These are phyloP conservation scores for Psilocybe mexicana DNA, from an alignment of 1,284 basidiomycete species.

Conservation along the genomic window DNA sequence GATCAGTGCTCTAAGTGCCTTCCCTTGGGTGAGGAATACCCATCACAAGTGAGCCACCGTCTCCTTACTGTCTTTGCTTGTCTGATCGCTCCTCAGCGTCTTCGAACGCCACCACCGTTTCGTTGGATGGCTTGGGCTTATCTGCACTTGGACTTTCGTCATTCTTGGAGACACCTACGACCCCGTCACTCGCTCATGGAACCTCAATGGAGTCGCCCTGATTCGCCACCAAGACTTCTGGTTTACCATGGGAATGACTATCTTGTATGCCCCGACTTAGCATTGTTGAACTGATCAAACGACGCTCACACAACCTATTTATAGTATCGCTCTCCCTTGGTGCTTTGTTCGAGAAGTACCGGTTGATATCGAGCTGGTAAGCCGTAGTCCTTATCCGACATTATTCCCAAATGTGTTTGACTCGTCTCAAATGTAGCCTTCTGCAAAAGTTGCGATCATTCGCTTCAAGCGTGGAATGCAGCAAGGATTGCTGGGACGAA, in stretches of 20 bases:
- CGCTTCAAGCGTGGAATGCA: constrained; percentile 70
- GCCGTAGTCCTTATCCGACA: constrained; percentile 27
- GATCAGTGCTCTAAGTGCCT: constrained; percentile 57
- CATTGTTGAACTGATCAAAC: constrained; percentile 1
- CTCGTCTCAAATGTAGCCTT: constrained; percentile 46
- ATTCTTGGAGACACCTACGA: constrained; percentile 66
- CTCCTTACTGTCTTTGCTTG: constrained; percentile 11
- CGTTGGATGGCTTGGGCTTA: constrained; percentile 67
- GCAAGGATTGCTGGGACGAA: constrained; percentile 64
- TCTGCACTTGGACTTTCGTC: constrained; percentile 67
- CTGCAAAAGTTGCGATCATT: constrained; percentile 62
- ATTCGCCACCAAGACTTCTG: constrained; percentile 73
- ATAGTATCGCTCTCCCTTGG: constrained; percentile 70
- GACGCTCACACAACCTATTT: constrained; percentile 20
- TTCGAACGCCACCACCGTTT: constrained; percentile 79
- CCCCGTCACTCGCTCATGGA: constrained; percentile 52
- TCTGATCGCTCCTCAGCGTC: constrained; percentile 39
- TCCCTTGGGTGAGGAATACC: constrained; percentile 74
- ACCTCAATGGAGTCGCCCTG: constrained; percentile 51
- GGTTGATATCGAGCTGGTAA: constrained; percentile 71
- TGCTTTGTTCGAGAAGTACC: constrained; percentile 67
- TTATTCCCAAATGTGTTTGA: constrained; percentile 7
- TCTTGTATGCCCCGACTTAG: constrained; percentile 49
- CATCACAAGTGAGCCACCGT: constrained; percentile 66
- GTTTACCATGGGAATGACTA: constrained; percentile 70